phyloP scores from a whole-genome alignment of 371 early-diverging fungal species.

The Mucor indicus region DNA sequence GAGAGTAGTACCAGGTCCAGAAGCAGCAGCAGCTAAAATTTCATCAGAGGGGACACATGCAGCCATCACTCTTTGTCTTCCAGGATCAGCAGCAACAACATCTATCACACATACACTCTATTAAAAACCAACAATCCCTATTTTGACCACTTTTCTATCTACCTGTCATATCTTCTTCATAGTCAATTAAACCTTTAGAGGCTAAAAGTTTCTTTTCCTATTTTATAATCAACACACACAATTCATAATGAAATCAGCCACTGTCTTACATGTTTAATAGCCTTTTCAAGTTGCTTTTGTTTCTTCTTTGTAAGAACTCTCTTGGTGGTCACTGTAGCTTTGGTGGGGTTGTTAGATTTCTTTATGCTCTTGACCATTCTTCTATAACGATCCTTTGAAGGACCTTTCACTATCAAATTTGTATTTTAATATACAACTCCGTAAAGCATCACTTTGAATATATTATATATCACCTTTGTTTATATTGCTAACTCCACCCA shows the following conservation, averaged over 20 bases:
- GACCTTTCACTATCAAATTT: constrained; percentile 26
- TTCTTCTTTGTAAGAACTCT: constrained; percentile 43
- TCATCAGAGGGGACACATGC: constrained; percentile 35
- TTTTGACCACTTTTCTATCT: not conserved
- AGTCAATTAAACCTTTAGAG: constrained; percentile 31
- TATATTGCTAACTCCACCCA: constrained; percentile 28
- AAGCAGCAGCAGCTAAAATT: constrained; percentile 41
- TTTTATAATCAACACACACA: not conserved
- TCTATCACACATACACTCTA: constrained; percentile 16
- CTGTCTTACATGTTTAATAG: constrained; percentile 32
- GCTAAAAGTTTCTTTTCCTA: constrained; percentile 38
- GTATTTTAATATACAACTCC: too few relatives aligned
- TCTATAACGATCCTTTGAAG: constrained; percentile 11
- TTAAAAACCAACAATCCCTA: not conserved
- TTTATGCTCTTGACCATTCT: constrained; percentile 18
- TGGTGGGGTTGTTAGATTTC: constrained; percentile 7
- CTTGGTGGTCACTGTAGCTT: constrained; percentile 18
- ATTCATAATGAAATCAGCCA: not conserved
- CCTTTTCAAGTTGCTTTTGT: constrained; percentile 39
- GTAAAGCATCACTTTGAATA: not conserved
- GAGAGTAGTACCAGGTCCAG: constrained; percentile 46
- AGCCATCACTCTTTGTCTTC: constrained; percentile 30
- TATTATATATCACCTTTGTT: constrained; percentile 13
- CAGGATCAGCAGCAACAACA: constrained; percentile 22
- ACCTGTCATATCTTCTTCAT: constrained; percentile 50